Evolutionary conservation across 2,329 filamentous ascomycete species (phyloP).

Genomic region (Pseudogymnoascus sp.): DNA sequence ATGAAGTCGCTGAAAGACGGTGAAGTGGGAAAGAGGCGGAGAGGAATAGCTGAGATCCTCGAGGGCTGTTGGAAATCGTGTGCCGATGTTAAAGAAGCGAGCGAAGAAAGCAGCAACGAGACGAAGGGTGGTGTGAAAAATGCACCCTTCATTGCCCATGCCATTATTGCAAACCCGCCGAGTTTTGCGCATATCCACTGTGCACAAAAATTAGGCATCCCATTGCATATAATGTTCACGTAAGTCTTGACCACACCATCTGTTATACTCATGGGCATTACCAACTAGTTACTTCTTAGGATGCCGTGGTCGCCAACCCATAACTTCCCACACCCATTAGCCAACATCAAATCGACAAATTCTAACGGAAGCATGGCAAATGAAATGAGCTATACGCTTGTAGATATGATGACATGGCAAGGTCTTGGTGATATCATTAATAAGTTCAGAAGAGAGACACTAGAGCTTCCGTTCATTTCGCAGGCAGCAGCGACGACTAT

Average conservation of each 20-base stretch:
- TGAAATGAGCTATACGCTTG: conserved; percentile 58
- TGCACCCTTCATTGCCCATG: conserved; percentile 61
- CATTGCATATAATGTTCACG: conserved; percentile 77
- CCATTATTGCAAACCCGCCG: conserved; percentile 65
- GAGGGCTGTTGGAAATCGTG: conserved; percentile 77
- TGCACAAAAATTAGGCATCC: conserved; percentile 62
- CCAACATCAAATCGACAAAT: conserved; percentile 53
- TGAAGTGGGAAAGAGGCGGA: conserved; percentile 62
- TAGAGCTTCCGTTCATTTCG: conserved; percentile 70
- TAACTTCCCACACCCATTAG: conserved; percentile 57
- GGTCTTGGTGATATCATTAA: conserved; percentile 85
- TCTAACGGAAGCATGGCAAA: conserved; percentile 56
- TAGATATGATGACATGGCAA: conserved; percentile 68
- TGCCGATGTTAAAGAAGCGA: conserved; percentile 64
- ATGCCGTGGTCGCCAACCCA: conserved; percentile 63
- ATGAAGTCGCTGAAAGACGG: conserved; percentile 66
- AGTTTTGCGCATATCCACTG: conserved; percentile 65
- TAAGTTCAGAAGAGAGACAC: conserved; percentile 63
- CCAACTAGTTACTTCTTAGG: background rate
- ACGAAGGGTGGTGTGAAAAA: conserved; percentile 16
- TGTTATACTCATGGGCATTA: conserved; percentile 10
- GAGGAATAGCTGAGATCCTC: conserved; percentile 66
- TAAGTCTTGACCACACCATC: conserved; percentile 33
- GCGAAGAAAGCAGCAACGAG: conserved; percentile 16
- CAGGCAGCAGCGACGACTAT: conserved; percentile 77